Evolutionary conservation across 768 basidiomycete species (phyloP), one percentile per base, ranked within the genome.

Genomic region (Mycena rebaudengoi): DNA sequence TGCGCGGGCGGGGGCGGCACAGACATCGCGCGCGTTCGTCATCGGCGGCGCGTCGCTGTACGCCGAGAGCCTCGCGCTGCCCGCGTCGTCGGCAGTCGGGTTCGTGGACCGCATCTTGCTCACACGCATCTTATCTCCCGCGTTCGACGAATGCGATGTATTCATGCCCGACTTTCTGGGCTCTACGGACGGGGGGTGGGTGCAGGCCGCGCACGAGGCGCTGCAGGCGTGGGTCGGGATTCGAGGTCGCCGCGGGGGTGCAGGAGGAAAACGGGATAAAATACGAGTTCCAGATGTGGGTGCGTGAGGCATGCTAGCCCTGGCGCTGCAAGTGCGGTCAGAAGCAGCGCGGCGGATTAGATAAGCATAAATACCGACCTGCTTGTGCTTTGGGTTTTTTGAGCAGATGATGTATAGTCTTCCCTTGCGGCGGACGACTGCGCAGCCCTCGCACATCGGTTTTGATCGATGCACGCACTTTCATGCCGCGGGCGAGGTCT

Each of bases 281-380:
- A 67, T 99, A 96, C 75, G 92, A 94, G 79, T 98, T 90, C 76
- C 94, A 99, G 81, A 95, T 99, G 95, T 99, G 97, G 97, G 83
- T 88, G 50, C 84, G 86, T 53, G 74, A 72, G 56, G 30, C 62
- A 59, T 74, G 71, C 51, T 80, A 91, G 67, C 90, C 90, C 77
- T 91, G 90, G 46, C 90, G 87, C 90, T 91, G 73, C 39, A 18
- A 51, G 74, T 54, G 71, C 64, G 57, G 64, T 63, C 35, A 62
- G 37, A 35, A 29, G 28, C 20, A 54, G 16, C 5, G 26, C 26
- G 20, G 37, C 20, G 54, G 26, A 32, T n/a, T 25, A 41, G 57
- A 49, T 23, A 51, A n/a, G 12, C 25, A 35, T 30, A 26, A 51
- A 28, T 29, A 71, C 85, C 51, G 61, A 94, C 96, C 89, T 98